These are phyloP conservation scores for Verticillium nubilum DNA, from an alignment of 2,329 filamentous ascomycete species.

Conservation along the genomic window DNA sequence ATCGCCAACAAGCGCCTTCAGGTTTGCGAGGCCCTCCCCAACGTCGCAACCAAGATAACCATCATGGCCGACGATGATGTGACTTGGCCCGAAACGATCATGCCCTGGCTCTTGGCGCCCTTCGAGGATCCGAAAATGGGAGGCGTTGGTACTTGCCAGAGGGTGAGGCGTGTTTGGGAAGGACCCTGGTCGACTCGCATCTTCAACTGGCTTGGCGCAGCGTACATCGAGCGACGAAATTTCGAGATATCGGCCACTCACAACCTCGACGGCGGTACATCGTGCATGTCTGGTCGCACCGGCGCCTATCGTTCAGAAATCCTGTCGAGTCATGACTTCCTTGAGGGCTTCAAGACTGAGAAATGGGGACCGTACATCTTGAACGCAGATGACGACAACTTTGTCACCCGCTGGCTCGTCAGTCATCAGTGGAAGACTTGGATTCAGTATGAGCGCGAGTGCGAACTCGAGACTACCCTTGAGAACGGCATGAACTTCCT, in stretches of 20 bases:
- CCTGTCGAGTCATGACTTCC: constrained; percentile 77
- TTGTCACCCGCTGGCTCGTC: constrained; percentile 94
- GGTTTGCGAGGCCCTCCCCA: constrained; percentile 84
- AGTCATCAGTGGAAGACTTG: constrained; percentile 89
- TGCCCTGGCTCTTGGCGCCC: constrained; percentile 88
- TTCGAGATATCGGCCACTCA: constrained; percentile 96
- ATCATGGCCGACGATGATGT: constrained; percentile 96
- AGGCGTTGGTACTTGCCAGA: constrained; percentile 87
- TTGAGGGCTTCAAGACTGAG: constrained; percentile 85
- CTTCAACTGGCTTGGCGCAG: constrained; percentile 86
- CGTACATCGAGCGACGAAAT: constrained; percentile 90
- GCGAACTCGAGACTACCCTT: constrained; percentile 86
- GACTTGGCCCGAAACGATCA: constrained; percentile 78
- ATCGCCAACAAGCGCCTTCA: constrained; percentile 96
- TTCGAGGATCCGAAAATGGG: constrained; percentile 82
- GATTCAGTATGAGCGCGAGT: constrained; percentile 89
- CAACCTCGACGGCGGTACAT: constrained; percentile 91
- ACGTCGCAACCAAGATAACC: constrained; percentile 77
- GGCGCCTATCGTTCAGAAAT: constrained; percentile 90
- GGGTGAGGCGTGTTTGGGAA: constrained; percentile 65
- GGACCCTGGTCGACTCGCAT: constrained; percentile 55
- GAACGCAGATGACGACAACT: constrained; percentile 97
- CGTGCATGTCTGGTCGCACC: constrained; percentile 91
- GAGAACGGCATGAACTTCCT: constrained; percentile 86
- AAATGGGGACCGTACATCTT: constrained; percentile 84